Conservation (phyloP, 202 grass and related monocot species). For the Zoysia matrella region DNA sequence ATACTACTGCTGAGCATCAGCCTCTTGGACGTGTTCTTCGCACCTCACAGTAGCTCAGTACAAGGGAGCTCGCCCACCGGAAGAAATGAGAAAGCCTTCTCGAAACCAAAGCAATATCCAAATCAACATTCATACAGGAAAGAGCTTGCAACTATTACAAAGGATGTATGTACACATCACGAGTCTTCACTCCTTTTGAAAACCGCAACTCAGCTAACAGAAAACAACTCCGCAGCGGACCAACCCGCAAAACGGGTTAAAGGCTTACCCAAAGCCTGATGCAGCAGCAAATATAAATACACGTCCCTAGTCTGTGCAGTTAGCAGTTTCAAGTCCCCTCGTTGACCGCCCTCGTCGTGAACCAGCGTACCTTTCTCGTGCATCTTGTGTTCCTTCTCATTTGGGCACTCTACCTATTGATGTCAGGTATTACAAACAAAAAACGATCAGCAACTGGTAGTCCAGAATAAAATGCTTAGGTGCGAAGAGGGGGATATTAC, state of each 20-base stretch:
- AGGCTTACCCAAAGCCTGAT: conserved; percentile 13
- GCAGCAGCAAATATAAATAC: conserved; percentile 40
- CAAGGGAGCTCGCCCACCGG: neutral
- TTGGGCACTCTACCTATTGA: conserved; percentile 9
- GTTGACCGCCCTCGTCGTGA: neutral
- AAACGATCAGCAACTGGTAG: neutral
- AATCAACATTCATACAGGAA: neutral
- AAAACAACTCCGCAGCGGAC: neutral
- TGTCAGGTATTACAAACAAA: neutral
- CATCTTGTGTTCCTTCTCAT: conserved; percentile 13
- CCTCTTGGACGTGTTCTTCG: no score
- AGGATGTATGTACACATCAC: conserved; percentile 30
- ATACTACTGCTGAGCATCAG: no score
- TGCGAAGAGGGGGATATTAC: neutral
- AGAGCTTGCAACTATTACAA: neutral
- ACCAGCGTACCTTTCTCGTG: neutral
- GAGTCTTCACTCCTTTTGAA: neutral
- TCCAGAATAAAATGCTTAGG: neutral
- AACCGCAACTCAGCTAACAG: neutral
- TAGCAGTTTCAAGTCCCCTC: conserved; percentile 34
- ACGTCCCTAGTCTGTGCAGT: conserved; percentile 40
- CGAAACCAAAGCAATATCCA: neutral
- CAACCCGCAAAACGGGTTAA: conserved; percentile 10
- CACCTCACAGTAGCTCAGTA: neutral
- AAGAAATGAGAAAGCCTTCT: neutral